Evolutionary conservation across 768 basidiomycete genomes (phyloP), one percentile per base, ranked within the genome.

Genomic region (Astraeus odoratus): DNA sequence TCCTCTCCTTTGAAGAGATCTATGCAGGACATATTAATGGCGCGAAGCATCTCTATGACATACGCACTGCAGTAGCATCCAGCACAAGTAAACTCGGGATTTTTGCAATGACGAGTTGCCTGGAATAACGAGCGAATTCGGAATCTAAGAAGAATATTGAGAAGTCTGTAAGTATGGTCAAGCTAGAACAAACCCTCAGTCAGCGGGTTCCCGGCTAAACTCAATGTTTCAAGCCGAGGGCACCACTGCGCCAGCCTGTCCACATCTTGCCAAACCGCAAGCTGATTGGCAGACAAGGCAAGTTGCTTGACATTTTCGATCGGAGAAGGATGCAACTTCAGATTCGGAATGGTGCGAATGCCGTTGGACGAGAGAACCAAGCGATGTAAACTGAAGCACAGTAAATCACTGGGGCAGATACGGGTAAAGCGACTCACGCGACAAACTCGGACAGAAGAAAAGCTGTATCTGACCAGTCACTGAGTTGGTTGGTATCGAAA

Each of bases 211-310:
- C 77, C 77, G 35, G 63, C 65, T 48, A 88, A 52, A 36, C 76
- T 72, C 29, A 92, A 69, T 13, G 73, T 73, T 55, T 79, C 70
- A 9, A 94, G 67, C 43, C 59, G 47, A 13, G 89, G 88, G 52
- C 81, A 79, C 87, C 88, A 91, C 15, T 52, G 57, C 16, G 74
- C 67, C 35, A 94, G 58, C 1, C 74, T 72, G 60, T 91, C 84
- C 38, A 92, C 63, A 49, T 73, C 74, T 36, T 55, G 48, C 89
- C 86, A 91, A 16, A 68, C 49, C 13, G 58, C 48, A 33, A 94
- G 60, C 2, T 53, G 57, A 58, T 90, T 92, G 47, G 64, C 67
- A 34, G 82, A 77, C 44, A 93, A 63, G 4, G 79, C 78, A 13
- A 93, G 67, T 52, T 81, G 71, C 60, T 70, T 75, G 35, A 88